Percentiles rank a stretch among this genome's conserved stretches.
phyloP scores from a whole-genome alignment of 2,329 filamentous ascomycete genomes.

The Ceratocystis cacaofunesta region DNA sequence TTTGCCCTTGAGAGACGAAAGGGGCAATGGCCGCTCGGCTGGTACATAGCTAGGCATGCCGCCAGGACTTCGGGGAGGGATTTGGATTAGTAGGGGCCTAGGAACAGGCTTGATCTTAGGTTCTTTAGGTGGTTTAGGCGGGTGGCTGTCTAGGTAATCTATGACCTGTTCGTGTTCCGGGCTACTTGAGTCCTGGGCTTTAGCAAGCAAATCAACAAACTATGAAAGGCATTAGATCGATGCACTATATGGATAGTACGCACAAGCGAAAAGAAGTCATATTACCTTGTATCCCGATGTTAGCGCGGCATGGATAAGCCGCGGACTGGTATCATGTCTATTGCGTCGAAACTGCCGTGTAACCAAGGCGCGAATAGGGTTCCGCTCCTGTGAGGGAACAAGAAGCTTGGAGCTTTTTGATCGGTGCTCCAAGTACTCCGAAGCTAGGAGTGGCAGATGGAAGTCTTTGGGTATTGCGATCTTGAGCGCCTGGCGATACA shows the following conservation, averaged over 20 bases:
- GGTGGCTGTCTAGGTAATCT: constrained; percentile 6
- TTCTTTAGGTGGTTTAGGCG: constrained; percentile 16
- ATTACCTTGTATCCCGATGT: constrained; percentile 51
- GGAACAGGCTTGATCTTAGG: constrained; percentile 18
- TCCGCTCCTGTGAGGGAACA: constrained; percentile 18
- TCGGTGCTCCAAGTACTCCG: neutral
- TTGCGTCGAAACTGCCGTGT: constrained; percentile 49
- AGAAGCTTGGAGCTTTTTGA: neutral
- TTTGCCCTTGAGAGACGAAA: constrained; percentile 29
- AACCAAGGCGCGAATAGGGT: constrained; percentile 43
- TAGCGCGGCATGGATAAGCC: constrained; percentile 47
- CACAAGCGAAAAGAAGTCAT: neutral
- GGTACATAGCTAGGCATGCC: constrained; percentile 34
- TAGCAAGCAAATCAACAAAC: constrained; percentile 30
- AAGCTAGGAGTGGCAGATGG: constrained; percentile 14
- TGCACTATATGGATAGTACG: neutral
- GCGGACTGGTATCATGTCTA: constrained; percentile 39
- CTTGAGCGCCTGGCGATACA: constrained; percentile 42
- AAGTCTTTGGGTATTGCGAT: constrained; percentile 37
- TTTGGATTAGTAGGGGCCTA: constrained; percentile 25
- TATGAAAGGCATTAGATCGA: constrained; percentile 18
- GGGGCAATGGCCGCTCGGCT: constrained; percentile 34
- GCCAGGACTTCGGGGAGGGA: constrained; percentile 21
- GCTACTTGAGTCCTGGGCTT: constrained; percentile 26
- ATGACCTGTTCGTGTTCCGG: constrained; percentile 30